phyloP scores from a whole-genome alignment of 331 rosid species.

The Pyrus hybrid region DNA sequence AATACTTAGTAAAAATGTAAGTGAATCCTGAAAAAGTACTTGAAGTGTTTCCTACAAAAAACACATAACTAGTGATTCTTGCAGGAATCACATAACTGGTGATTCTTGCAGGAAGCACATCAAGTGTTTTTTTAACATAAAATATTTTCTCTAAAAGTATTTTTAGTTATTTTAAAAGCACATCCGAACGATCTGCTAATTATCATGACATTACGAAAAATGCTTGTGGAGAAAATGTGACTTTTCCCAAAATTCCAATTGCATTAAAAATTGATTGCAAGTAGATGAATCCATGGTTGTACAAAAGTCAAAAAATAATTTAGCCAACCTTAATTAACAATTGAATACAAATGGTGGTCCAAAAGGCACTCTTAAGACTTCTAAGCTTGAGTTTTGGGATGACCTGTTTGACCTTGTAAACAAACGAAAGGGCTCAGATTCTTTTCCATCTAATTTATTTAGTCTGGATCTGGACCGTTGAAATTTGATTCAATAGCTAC shows the following conservation, averaged over 20 bases:
- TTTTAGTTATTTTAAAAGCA: too few relatives aligned
- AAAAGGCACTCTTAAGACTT: background rate
- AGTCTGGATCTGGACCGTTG: accelerated
- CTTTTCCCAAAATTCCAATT: background rate
- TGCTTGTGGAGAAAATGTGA: background rate
- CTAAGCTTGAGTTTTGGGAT: background rate
- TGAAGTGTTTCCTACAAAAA: too few relatives aligned
- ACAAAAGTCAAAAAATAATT: background rate
- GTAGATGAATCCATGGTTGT: background rate
- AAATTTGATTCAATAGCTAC: accelerated
- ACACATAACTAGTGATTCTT: too few relatives aligned
- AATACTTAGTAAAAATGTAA: too few relatives aligned
- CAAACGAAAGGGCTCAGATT: background rate
- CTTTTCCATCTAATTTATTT: accelerated
- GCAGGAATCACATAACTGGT: too few relatives aligned
- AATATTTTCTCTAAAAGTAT: too few relatives aligned
- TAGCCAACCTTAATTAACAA: background rate
- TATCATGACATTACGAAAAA: background rate
- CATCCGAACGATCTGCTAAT: too few relatives aligned
- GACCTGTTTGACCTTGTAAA: background rate
- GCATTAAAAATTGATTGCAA: background rate
- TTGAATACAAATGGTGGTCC: background rate
- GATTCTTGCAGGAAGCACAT: too few relatives aligned
- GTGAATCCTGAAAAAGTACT: too few relatives aligned
- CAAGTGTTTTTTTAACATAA: too few relatives aligned